phyloP scores from a whole-genome alignment of 148 eudicot genomes.

The Polygonum maritimum region DNA sequence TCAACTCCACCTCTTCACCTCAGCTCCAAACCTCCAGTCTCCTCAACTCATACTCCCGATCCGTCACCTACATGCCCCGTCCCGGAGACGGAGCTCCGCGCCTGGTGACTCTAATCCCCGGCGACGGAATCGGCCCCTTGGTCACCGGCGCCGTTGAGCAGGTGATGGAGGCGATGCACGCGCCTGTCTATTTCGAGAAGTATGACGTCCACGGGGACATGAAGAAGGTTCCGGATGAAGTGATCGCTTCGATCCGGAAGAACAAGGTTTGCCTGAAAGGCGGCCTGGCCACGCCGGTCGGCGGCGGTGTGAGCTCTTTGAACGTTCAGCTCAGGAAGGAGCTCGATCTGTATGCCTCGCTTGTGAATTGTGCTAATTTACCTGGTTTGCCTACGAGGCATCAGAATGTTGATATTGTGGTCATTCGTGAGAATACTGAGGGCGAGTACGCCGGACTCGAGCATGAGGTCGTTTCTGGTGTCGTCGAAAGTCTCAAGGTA shows the following conservation, averaged over 20 bases:
- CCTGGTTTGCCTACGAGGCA: constrained; percentile 29
- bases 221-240: constrained; percentile 21
- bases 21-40: constrained; percentile 2
- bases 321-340: constrained; percentile 27
- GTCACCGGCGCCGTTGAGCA: constrained; percentile 30
- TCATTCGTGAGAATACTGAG: constrained; percentile 30
- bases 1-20: constrained; percentile 7
- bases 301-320: constrained; percentile 30
- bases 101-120: constrained; percentile 25
- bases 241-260: constrained; percentile 26
- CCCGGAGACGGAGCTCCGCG: constrained; percentile 31
- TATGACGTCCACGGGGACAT: constrained; percentile 26
- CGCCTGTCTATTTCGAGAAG: constrained; percentile 26
- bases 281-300: constrained; percentile 27
- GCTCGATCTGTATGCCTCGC: constrained; percentile 28
- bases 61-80: constrained; percentile 30
- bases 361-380: constrained; percentile 25
- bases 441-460: constrained; percentile 32
- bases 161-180: constrained; percentile 33
- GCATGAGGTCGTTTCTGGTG: constrained; percentile 37
- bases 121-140: constrained; percentile 31
- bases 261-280: constrained; percentile 34
- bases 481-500: constrained; percentile 31
- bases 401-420: constrained; percentile 30
- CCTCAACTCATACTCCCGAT: constrained; percentile 11